Conservation (phyloP, 2,329 filamentous ascomycete species). For the Diaporthe longicolla region DNA sequence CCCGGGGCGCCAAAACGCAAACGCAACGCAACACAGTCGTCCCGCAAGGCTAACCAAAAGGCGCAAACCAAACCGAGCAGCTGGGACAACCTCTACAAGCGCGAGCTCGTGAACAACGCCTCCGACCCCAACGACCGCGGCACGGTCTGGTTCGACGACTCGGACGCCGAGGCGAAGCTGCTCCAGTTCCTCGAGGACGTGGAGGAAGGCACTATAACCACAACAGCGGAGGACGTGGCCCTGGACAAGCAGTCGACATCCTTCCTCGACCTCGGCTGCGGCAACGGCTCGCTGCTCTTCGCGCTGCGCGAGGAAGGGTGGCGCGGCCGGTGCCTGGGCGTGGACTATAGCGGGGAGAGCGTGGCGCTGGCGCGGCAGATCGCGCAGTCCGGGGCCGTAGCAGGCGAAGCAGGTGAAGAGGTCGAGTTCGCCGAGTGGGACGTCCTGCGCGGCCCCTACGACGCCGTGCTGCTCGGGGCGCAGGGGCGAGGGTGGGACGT, state of each 20-base stretch:
- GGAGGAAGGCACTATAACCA: conserved; percentile 39
- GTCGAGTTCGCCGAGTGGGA: conserved; percentile 73
- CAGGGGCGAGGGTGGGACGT: conserved; percentile 79
- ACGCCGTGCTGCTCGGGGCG: conserved; percentile 51
- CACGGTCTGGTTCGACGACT: conserved; percentile 97
- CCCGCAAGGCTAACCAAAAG: background rate
- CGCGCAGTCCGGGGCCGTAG: conserved; percentile 50
- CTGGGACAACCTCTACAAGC: conserved; percentile 82
- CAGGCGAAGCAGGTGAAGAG: conserved; percentile 37
- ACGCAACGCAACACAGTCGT: conserved; percentile 10
- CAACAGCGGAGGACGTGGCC: background rate
- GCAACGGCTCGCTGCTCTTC: conserved; percentile 93
- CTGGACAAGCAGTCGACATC: conserved; percentile 57
- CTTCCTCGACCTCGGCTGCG: conserved; percentile 91
- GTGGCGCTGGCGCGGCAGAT: conserved; percentile 81
- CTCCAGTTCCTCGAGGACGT: conserved; percentile 73
- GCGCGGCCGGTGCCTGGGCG: conserved; percentile 80
- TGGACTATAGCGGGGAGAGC: conserved; percentile 87
- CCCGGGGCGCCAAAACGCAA: background rate
- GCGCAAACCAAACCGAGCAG: conserved; percentile 57
- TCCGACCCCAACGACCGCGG: conserved; percentile 83
- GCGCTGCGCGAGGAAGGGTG: conserved; percentile 78
- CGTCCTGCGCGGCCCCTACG: conserved; percentile 63
- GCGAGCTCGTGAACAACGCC: conserved; percentile 79
- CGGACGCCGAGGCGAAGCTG: conserved; percentile 86